Base-by-base conservation (phyloP, 129 eudicot species). In the Flaveria robusta region DNA sequence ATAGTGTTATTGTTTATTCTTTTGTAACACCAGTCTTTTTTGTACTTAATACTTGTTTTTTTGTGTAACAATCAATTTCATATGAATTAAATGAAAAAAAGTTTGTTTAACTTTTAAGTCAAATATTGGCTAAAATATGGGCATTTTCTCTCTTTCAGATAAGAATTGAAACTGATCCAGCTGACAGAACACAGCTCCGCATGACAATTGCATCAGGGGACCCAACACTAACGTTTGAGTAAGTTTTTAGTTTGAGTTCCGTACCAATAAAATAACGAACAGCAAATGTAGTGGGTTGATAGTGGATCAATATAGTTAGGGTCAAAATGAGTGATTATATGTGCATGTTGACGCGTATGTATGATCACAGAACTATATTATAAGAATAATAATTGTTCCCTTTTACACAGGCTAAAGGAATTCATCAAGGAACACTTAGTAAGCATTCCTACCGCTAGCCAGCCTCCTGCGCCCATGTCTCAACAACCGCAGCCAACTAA, bases 91-190 rank as follows among this genome's bases (percentile, higher is more conserved):
- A 26, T 27, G 41, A 24, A 23, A n/a, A n/a, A 29, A 65, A 37
- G 70, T 65, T 2, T 18, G 15, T 66, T 66, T 7, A 49, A 37
- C 26, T 16, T 34, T 37, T 8, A 2, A 64, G 7, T 64, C 15
- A 9, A 66, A 9, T 37, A 16, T 37, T n/a, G 27, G 71, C 50
- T 37, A 9, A 39, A 63, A 9, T 26, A n/a, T 66, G 5, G 50
- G 47, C 13, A 34, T 34, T 15, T n/a, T 72, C 51, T 51, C 43
- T 42, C n/a, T 66, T 59, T n/a, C 97, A 93, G 98, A 77, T 90
- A 65, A 87, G 99, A 85, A 83, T 91, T 70, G 99, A 95, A 86
- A 91, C 99, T 41, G 99, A 95, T 85, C 99, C 99, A 39, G 97
- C 99, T 74, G 99, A 95, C 75, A 86, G 99, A 89, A 91, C 96